Evolutionary conservation across 305 asterid genomes (phyloP).

Genomic region (Fraxinus dipetala): DNA sequence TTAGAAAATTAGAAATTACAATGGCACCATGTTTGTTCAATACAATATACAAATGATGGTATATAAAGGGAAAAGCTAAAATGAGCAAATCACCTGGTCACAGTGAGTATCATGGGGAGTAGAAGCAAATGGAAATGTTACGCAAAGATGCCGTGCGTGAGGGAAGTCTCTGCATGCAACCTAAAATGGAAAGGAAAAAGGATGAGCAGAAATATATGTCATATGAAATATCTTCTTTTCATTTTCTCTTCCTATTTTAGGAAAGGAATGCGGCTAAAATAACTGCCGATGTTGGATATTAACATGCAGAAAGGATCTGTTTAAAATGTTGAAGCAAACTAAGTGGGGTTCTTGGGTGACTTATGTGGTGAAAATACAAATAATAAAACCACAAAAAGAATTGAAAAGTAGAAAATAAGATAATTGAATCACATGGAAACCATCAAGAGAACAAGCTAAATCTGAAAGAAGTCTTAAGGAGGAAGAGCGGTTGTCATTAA

Average conservation of each 20-base stretch:
- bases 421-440: background rate
- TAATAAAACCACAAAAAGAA: background rate
- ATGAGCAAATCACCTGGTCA: slow-evolving; percentile 47
- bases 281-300: background rate
- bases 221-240: background rate
- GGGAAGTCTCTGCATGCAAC: slow-evolving; percentile 97
- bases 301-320: background rate
- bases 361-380: background rate
- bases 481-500: background rate
- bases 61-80: background rate
- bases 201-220: slow-evolving; percentile 11
- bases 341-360: background rate
- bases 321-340: background rate
- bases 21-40: slow-evolving; percentile 6
- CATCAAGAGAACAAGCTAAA: background rate
- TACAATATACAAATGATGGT: background rate
- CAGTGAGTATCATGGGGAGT: slow-evolving; percentile 66
- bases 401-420: background rate
- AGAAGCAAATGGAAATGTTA: slow-evolving; percentile 54
- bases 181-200: slow-evolving; percentile 34
- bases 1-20: slow-evolving; percentile 27
- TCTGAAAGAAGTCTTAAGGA: background rate
- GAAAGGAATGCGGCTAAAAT: background rate
- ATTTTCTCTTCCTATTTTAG: background rate
- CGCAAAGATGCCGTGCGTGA: slow-evolving; percentile 91